These are phyloP conservation scores for Venturia effusa DNA, from an alignment of 2,329 filamentous ascomycete genomes.

Conservation along the genomic window DNA sequence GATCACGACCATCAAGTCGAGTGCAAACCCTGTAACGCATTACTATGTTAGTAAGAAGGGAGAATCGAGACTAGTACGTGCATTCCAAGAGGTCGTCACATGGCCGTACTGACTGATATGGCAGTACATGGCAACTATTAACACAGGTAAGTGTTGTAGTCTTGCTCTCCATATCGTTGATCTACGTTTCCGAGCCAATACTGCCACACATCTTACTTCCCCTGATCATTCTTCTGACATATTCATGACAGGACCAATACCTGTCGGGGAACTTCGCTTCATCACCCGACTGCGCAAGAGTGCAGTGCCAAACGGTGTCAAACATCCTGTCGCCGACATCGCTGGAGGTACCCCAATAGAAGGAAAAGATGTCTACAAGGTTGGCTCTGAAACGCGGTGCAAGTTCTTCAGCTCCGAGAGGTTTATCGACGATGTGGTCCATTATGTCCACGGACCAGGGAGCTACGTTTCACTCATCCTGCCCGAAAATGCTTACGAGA, in stretches of 20 bases:
- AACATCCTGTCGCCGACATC: conserved; percentile 42
- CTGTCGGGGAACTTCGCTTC: conserved; percentile 46
- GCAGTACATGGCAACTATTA: conserved; percentile 42
- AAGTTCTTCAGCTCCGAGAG: conserved; percentile 61
- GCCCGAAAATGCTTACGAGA: conserved; percentile 45
- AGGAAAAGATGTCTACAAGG: conserved; percentile 41
- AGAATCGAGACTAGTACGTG: conserved; percentile 41
- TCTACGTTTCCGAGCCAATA: neutral
- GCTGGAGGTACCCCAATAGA: conserved; percentile 40
- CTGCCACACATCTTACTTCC: neutral
- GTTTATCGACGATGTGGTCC: conserved; percentile 58
- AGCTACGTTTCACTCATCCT: conserved; percentile 51
- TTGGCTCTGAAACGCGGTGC: conserved; percentile 51
- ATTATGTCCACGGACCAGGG: conserved; percentile 47
- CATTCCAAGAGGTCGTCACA: neutral
- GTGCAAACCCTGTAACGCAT: conserved; percentile 54
- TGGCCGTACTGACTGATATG: neutral
- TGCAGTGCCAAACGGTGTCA: conserved; percentile 24
- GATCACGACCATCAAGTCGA: conserved; percentile 22
- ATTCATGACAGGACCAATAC: conserved; percentile 17
- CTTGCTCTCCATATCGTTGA: no score
- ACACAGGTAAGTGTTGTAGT: conserved; percentile 28
- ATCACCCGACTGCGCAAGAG: conserved; percentile 48
- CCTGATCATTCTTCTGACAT: neutral
- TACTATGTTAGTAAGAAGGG: conserved; percentile 52